A percentile compares a stretch with the other conserved stretches of the same genome.
Conservation (phyloP, 257 asterid species). For the Ligustrum vulgare region DNA sequence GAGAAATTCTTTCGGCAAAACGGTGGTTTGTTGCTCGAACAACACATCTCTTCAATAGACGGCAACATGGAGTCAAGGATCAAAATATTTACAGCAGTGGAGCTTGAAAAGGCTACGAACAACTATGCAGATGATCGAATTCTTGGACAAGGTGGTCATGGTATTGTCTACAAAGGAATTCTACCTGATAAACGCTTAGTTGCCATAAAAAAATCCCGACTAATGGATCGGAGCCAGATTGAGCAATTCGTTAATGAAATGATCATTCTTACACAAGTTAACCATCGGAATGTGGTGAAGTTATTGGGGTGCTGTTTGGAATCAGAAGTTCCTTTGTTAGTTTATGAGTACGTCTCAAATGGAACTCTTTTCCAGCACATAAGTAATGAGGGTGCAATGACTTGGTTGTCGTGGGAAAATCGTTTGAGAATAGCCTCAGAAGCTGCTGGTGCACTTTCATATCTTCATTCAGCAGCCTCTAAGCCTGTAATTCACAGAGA, state of each 20-base stretch:
- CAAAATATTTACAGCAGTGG: slow-evolving; percentile 29
- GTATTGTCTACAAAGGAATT: slow-evolving; percentile 36
- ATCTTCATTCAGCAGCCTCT: slow-evolving; percentile 42
- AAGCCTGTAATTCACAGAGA: slow-evolving; percentile 45
- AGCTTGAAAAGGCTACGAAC: slow-evolving; percentile 37
- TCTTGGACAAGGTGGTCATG: slow-evolving; percentile 36
- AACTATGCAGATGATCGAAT: slow-evolving; percentile 30
- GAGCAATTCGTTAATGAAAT: slow-evolving; percentile 41
- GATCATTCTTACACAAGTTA: slow-evolving; percentile 31
- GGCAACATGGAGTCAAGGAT: slow-evolving; percentile 14
- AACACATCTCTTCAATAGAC: slow-evolving; percentile 4
- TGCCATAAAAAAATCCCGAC: slow-evolving; percentile 36
- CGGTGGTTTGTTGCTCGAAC: slow-evolving; percentile 6
- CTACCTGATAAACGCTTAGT: slow-evolving; percentile 26
- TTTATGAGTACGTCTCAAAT: slow-evolving; percentile 29
- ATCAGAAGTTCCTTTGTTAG: slow-evolving; percentile 36
- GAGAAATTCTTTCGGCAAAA: slow-evolving; percentile 12
- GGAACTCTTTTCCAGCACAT: slow-evolving; percentile 38
- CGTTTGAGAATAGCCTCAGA: slow-evolving; percentile 36
- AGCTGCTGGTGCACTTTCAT: slow-evolving; percentile 41
- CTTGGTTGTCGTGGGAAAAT: slow-evolving; percentile 30
- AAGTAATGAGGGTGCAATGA: slow-evolving; percentile 17
- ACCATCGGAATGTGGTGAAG: slow-evolving; percentile 38
- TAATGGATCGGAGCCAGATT: slow-evolving; percentile 33
- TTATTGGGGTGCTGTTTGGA: slow-evolving; percentile 39